A percentile compares a stretch with the other conserved stretches of the same genome.
These are phyloP conservation scores for Retiboletus flavoniger DNA, from an alignment of 1,284 basidiomycete genomes.

Conservation along the genomic window DNA sequence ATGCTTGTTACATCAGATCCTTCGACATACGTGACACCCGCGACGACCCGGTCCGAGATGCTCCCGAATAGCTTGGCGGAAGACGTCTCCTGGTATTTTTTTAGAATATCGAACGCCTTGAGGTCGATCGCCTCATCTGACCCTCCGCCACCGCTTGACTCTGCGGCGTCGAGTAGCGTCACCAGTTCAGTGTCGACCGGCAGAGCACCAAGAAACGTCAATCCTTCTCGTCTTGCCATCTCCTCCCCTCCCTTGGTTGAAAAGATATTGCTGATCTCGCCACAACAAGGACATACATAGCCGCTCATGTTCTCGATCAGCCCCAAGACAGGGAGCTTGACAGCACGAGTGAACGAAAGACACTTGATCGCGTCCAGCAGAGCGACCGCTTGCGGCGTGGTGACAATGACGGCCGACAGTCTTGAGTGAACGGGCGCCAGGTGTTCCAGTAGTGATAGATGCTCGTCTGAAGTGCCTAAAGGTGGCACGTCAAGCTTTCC, in stretches of 20 bases:
- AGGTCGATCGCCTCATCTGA: conserved; percentile 15
- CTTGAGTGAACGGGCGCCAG: conserved; percentile 82
- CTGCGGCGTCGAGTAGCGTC: conserved; percentile 77
- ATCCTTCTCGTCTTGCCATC: conserved; percentile 73
- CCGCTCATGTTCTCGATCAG: conserved; percentile 99
- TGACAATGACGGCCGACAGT: conserved; percentile 86
- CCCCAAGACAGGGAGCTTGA: conserved; percentile 86
- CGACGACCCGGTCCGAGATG: conserved; percentile 47
- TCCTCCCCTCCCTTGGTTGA: conserved; percentile 91
- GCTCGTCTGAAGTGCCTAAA: conserved; percentile 95
- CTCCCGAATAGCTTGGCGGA: conserved; percentile 59
- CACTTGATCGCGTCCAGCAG: conserved; percentile 95
- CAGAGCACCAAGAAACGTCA: conserved; percentile 85
- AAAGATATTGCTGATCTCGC: conserved; percentile 93
- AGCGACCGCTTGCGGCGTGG: conserved; percentile 96
- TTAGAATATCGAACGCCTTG: conserved; percentile 48
- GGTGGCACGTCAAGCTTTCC: conserved; percentile 10
- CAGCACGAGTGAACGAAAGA: conserved; percentile 89
- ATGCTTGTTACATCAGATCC: conserved; percentile 3
- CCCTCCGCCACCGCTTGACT: conserved; percentile 23
- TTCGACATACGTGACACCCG: conserved; percentile 2
- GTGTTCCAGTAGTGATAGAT: conserved; percentile 93
- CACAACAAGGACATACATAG: conserved; percentile 94
- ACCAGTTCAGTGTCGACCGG: conserved; percentile 95
- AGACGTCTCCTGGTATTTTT: conserved; percentile 57